phyloP scores from a whole-genome alignment of 257 asterid species.

The Cinchona pubescens region DNA sequence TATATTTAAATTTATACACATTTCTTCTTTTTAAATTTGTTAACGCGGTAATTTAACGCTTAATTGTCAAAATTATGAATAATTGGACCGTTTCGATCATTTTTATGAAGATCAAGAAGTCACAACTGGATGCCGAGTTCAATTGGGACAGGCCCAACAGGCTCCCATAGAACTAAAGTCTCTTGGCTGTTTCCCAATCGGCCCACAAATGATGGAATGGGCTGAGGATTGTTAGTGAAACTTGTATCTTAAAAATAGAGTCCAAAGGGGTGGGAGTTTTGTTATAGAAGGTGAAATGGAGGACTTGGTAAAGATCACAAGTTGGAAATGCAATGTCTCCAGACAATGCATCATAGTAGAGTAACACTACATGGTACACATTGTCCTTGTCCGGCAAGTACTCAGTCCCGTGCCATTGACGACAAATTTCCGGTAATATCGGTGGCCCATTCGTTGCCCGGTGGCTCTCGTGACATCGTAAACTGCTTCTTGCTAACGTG shows the following conservation, averaged over 20 bases:
- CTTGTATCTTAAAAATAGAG: slow-evolving; percentile 77
- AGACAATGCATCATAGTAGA: slow-evolving; percentile 78
- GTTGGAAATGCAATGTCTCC: slow-evolving; percentile 91
- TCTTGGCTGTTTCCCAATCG: slow-evolving; percentile 56
- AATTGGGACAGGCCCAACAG: slow-evolving; percentile 58
- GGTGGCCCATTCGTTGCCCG: slow-evolving; percentile 86
- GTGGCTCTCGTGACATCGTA: slow-evolving; percentile 86
- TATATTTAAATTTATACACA: no score
- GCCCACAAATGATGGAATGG: slow-evolving; percentile 68
- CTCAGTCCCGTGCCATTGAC: slow-evolving; percentile 95
- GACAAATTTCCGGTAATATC: slow-evolving; percentile 80
- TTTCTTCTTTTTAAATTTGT: no score
- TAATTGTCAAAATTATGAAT: no score
- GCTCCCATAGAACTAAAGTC: slow-evolving; percentile 66
- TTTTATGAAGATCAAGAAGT: slow-evolving; percentile 71
- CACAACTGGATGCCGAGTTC: slow-evolving; percentile 60
- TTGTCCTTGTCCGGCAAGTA: slow-evolving; percentile 80
- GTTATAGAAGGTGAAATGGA: slow-evolving; percentile 65
- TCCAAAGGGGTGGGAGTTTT: slow-evolving; percentile 68
- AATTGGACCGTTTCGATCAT: slow-evolving; percentile 74
- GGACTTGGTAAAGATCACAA: slow-evolving; percentile 48
- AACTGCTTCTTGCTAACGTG: slow-evolving; percentile 64
- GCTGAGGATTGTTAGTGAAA: slow-evolving; percentile 55
- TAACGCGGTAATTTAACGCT: no score
- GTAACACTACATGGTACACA: slow-evolving; percentile 67